Percentiles rank a stretch among this genome's conserved stretches.
Conservation (phyloP, 148 eudicot genomes). For the Diospyros kaki region DNA sequence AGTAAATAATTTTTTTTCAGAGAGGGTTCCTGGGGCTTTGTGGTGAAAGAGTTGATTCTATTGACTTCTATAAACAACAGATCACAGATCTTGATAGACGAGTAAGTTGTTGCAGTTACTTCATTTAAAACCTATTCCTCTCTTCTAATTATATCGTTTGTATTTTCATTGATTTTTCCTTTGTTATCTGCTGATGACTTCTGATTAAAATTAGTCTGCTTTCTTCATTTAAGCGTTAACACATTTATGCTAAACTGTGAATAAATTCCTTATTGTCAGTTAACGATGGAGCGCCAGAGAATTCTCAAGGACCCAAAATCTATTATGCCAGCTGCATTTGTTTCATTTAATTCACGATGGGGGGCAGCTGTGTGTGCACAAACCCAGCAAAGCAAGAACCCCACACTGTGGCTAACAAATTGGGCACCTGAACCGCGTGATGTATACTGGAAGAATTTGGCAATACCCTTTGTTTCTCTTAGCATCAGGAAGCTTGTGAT, state of each 20-base stretch:
- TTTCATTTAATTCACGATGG: constrained; percentile 93
- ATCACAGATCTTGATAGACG: constrained; percentile 54
- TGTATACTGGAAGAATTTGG: constrained; percentile 82
- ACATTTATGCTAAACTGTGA: neutral
- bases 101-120: constrained; percentile 36
- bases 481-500: constrained; percentile 71
- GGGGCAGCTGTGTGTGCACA: constrained; percentile 98
- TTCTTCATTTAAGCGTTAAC: neutral
- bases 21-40: constrained; percentile 87
- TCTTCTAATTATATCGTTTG: neutral
- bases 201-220: neutral
- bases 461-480: constrained; percentile 82
- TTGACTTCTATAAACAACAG: constrained; percentile 60
- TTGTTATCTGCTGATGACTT: neutral
- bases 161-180: neutral
- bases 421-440: constrained; percentile 99
- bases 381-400: constrained; percentile 86
- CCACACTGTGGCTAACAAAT: constrained; percentile 77
- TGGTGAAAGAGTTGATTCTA: constrained; percentile 69
- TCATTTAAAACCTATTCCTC: neutral
- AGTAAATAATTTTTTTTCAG: constrained; percentile 31
- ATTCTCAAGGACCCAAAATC: constrained; percentile 68
- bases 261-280: constrained; percentile 26
- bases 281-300: constrained; percentile 76
- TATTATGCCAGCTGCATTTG: constrained; percentile 74